Conservation (phyloP, 768 basidiomycete genomes). For the Wakefieldia striispora region DNA sequence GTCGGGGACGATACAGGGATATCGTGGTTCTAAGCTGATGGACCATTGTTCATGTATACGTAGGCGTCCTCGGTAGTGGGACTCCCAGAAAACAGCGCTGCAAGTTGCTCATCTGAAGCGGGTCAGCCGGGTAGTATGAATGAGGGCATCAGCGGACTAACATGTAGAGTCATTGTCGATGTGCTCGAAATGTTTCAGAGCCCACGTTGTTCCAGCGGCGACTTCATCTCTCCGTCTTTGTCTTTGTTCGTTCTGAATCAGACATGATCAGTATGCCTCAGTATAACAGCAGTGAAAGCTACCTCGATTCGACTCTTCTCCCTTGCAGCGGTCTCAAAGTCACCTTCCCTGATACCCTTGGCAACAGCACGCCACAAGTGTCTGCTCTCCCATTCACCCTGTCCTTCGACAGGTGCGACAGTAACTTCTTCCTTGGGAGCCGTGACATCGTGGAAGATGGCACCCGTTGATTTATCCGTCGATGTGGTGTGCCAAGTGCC, state of each 20-base stretch:
- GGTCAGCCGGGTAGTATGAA: neutral
- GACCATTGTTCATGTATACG: constrained; percentile 59
- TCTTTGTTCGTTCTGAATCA: constrained; percentile 80
- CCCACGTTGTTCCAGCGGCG: constrained; percentile 70
- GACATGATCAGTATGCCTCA: neutral
- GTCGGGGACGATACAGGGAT: constrained; percentile 1
- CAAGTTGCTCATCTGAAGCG: constrained; percentile 58
- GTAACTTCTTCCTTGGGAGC: constrained; percentile 73
- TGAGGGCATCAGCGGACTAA: constrained; percentile 35
- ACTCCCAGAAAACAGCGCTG: constrained; percentile 53
- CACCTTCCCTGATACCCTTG: constrained; percentile 86
- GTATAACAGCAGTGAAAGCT: neutral
- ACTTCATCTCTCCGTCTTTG: constrained; percentile 82
- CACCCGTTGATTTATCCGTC: constrained; percentile 45
- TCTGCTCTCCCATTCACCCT: constrained; percentile 86
- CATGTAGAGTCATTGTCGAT: constrained; percentile 72
- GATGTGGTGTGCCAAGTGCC: constrained; percentile 79
- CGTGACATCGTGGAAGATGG: constrained; percentile 74
- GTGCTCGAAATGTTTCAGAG: constrained; percentile 72
- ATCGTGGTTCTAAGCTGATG: constrained; percentile 20
- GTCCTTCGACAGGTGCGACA: constrained; percentile 56
- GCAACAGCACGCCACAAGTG: constrained; percentile 83
- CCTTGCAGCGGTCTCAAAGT: constrained; percentile 85
- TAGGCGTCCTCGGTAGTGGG: constrained; percentile 79
- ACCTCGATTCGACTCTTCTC: constrained; percentile 95